Conservation (phyloP, 345 rosid genomes). For the Excoecaria cochinchinensis region DNA sequence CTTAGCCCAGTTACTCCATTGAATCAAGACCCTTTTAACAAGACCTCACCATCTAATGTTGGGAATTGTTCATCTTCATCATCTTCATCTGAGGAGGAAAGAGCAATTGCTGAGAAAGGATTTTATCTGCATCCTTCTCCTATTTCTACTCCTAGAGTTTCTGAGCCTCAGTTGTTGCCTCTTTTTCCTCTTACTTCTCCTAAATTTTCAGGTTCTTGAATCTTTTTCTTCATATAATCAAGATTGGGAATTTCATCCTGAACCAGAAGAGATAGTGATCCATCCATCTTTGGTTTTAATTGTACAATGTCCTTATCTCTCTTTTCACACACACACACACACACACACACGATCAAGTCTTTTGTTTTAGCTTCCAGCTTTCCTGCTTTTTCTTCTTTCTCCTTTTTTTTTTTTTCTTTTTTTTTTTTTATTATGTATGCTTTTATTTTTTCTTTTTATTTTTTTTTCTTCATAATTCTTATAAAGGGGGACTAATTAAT, state of each 20-base stretch:
- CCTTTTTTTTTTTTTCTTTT: background rate
- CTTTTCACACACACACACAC: slow-evolving; percentile 4
- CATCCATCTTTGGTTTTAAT: slow-evolving; percentile 28
- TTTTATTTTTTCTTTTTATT: background rate
- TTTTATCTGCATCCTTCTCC: slow-evolving; percentile 47
- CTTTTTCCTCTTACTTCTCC: slow-evolving; percentile 44
- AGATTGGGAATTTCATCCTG: slow-evolving; percentile 6
- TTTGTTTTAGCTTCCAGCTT: background rate
- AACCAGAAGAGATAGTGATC: slow-evolving; percentile 24
- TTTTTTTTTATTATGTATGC: background rate
- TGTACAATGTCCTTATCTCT: slow-evolving; percentile 46
- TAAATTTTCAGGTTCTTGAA: slow-evolving; percentile 22
- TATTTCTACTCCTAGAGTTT: slow-evolving; percentile 32
- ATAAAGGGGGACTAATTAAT: slow-evolving; percentile 1
- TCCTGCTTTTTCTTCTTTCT: background rate
- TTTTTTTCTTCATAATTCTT: too few relatives aligned
- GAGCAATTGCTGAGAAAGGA: slow-evolving; percentile 38
- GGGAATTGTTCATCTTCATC: slow-evolving; percentile 27
- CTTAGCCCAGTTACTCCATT: slow-evolving; percentile 91
- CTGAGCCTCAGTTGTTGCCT: slow-evolving; percentile 36
- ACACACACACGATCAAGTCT: slow-evolving; percentile 32
- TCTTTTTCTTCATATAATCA: background rate
- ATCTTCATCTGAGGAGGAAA: slow-evolving; percentile 30
- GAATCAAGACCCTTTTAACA: slow-evolving; percentile 61
- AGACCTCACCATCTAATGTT: slow-evolving; percentile 50